phyloP scores from a whole-genome alignment of 108 stramenopile species.

The Pseudonitzschia multiseries region DNA sequence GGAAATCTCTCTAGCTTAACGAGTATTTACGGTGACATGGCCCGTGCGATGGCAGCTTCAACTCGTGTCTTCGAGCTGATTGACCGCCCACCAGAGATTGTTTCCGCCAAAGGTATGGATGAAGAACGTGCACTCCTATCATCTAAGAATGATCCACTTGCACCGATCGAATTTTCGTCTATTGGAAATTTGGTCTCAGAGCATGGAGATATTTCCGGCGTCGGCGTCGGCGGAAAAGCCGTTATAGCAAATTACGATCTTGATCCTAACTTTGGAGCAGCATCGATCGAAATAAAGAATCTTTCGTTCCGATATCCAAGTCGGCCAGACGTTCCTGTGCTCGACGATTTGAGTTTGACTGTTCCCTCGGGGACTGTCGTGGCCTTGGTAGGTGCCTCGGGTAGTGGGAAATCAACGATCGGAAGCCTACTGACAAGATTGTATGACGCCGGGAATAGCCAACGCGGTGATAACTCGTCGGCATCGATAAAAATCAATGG shows the following conservation, averaged over 20 bases:
- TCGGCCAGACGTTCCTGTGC: constrained; percentile 65
- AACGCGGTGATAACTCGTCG: neutral
- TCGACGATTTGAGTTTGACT: constrained; percentile 59
- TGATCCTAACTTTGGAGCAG: constrained; percentile 2
- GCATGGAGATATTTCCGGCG: neutral
- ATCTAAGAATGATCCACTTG: constrained; percentile 8
- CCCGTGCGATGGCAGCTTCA: constrained; percentile 64
- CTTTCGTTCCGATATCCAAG: constrained; percentile 89
- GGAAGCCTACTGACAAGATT: constrained; percentile 78
- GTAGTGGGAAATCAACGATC: constrained; percentile 82
- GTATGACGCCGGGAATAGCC: constrained; percentile 55
- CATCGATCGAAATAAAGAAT: constrained; percentile 58
- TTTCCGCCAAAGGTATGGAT: constrained; percentile 15
- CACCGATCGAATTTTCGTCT: neutral
- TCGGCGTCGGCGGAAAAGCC: neutral
- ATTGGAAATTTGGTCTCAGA: neutral
- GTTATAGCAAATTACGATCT: neutral
- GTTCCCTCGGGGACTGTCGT: constrained; percentile 76
- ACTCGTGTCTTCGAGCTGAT: constrained; percentile 62
- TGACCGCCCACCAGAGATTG: constrained; percentile 57
- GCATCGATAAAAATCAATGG: constrained; percentile 69
- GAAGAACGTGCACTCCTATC: constrained; percentile 8
- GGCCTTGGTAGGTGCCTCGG: constrained; percentile 88
- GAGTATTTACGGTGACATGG: constrained; percentile 70
- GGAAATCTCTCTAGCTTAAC: constrained; percentile 71